These are phyloP conservation scores for Sanghuangporus weigelae DNA, from an alignment of 1,284 basidiomycete species.

Conservation along the genomic window DNA sequence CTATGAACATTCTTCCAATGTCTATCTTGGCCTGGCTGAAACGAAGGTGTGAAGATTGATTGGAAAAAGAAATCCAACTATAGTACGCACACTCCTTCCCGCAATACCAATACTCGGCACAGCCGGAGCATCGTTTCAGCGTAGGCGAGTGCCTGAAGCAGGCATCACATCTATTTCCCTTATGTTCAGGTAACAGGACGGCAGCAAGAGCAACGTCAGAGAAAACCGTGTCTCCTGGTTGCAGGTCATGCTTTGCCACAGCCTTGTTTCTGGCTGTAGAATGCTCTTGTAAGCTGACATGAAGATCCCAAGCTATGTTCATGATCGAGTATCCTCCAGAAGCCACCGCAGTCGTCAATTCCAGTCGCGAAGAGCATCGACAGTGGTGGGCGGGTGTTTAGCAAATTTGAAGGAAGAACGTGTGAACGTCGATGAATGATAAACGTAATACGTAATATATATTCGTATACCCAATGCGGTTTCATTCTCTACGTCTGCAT, in stretches of 20 bases:
- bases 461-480: neutral
- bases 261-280: slow-evolving; percentile 45
- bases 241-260: slow-evolving; percentile 34
- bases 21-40: slow-evolving; percentile 48
- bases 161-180: slow-evolving; percentile 58
- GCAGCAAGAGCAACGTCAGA: slow-evolving; percentile 38
- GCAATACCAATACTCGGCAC: slow-evolving; percentile 69
- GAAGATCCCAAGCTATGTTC: neutral
- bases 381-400: neutral
- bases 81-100: slow-evolving; percentile 45
- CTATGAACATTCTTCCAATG: slow-evolving; percentile 64
- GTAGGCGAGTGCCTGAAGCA: slow-evolving; percentile 42
- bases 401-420: too few relatives aligned
- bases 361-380: neutral
- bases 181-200: slow-evolving; percentile 48
- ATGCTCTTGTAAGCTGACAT: slow-evolving; percentile 36
- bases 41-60: neutral
- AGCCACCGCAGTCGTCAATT: neutral
- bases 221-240: slow-evolving; percentile 43
- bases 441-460: neutral
- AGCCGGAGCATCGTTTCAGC: slow-evolving; percentile 50
- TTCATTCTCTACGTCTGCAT: neutral
- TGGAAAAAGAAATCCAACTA: neutral
- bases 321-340: neutral
- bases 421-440: too few relatives aligned